Conservation (phyloP, 2,329 filamentous ascomycete species). For the Coniochaeta sp. region DNA sequence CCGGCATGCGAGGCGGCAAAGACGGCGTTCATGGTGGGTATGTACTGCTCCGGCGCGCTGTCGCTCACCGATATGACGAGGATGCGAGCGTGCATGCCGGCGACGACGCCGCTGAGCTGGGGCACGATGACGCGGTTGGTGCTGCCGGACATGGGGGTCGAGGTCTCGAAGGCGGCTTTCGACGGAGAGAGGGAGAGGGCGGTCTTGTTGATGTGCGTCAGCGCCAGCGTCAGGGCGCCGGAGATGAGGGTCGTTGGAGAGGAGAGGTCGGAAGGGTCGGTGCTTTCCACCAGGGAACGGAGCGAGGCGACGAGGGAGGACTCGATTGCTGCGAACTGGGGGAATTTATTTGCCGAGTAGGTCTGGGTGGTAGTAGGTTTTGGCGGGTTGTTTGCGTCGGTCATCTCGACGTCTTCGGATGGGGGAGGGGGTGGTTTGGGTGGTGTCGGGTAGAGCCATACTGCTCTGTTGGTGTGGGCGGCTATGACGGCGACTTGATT, state of each 20-base stretch:
- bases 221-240: slow-evolving; percentile 81
- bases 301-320: slow-evolving; percentile 69
- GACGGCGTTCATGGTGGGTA: slow-evolving; percentile 96
- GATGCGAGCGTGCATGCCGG: slow-evolving; percentile 69
- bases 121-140: slow-evolving; percentile 21
- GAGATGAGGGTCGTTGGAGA: slow-evolving; percentile 80
- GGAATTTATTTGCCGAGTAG: slow-evolving; percentile 76
- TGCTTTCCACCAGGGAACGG: slow-evolving; percentile 62
- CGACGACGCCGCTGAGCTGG: slow-evolving; percentile 23
- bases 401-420: slow-evolving; percentile 49
- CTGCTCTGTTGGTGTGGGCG: slow-evolving; percentile 76
- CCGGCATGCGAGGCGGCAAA: slow-evolving; percentile 86
- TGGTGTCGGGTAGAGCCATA: slow-evolving; percentile 75
- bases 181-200: slow-evolving; percentile 56
- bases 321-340: slow-evolving; percentile 84
- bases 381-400: slow-evolving; percentile 21
- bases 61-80: slow-evolving; percentile 86
- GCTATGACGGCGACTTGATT: slow-evolving; percentile 92
- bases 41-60: slow-evolving; percentile 82
- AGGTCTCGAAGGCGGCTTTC: slow-evolving; percentile 29
- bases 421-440: slow-evolving; percentile 15
- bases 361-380: slow-evolving; percentile 14
- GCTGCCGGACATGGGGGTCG: slow-evolving; percentile 19
- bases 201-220: slow-evolving; percentile 84
- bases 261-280: slow-evolving; percentile 56